Percentiles rank a stretch among this genome's conserved stretches.
phyloP scores from a whole-genome alignment of 495 filamentous ascomycete species.

The Xylaria venustula region DNA sequence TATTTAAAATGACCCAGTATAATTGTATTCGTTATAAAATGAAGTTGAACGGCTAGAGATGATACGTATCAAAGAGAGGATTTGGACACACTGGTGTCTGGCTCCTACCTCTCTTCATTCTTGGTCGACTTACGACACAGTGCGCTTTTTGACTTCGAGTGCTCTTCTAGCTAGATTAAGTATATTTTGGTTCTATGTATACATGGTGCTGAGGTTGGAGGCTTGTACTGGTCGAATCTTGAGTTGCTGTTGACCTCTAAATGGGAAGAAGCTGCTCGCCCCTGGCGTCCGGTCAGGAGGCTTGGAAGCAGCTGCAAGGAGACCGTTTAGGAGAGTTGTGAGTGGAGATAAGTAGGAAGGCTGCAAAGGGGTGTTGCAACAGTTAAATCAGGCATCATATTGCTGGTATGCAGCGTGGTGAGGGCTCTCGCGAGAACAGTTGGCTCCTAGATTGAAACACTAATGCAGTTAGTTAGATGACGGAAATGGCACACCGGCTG shows the following conservation, averaged over 20 bases:
- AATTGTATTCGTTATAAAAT: too few species aligned
- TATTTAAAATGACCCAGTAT: too few species aligned
- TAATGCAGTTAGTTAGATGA: not conserved
- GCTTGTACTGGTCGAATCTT: too few species aligned
- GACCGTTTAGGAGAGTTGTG: constrained; percentile 13
- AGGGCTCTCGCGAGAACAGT: not conserved
- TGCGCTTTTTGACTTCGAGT: too few species aligned
- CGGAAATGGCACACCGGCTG: not conserved
- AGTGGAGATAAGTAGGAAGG: constrained; percentile 10
- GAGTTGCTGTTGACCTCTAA: not conserved
- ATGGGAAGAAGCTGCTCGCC: not conserved
- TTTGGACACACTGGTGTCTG: too few species aligned
- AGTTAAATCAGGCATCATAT: not conserved
- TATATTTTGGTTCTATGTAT: too few species aligned
- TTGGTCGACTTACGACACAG: not conserved
- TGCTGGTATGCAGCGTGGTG: not conserved
- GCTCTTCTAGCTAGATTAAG: too few species aligned
- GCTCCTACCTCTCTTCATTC: too few species aligned
- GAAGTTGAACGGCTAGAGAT: too few species aligned
- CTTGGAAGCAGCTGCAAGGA: constrained; percentile 6
- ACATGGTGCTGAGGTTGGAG: too few species aligned
- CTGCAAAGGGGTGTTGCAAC: not conserved
- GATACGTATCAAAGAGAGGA: too few species aligned
- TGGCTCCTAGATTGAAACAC: not conserved
- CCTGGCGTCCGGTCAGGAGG: constrained; percentile 8